phyloP scores from a whole-genome alignment of 2,329 filamentous ascomycete species.

The Aureobasidium musti region DNA sequence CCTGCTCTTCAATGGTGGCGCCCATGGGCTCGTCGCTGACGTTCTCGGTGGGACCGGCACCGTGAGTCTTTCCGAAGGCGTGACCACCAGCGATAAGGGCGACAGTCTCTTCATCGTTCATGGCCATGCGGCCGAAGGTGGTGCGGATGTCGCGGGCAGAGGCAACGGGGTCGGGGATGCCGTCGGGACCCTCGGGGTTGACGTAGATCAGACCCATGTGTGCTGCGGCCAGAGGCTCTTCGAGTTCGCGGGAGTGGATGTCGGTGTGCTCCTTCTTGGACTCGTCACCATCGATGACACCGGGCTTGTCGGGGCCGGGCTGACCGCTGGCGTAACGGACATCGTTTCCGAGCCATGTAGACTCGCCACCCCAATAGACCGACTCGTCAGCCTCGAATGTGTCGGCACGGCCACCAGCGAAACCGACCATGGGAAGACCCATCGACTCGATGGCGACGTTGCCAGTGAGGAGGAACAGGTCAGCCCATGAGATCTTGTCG shows the following conservation, averaged over 20 bases:
- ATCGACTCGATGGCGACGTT: constrained; percentile 77
- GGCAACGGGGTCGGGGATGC: constrained; percentile 67
- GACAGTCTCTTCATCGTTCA: constrained; percentile 81
- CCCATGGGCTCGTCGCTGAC: constrained; percentile 68
- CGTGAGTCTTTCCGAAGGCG: constrained; percentile 79
- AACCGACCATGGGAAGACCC: constrained; percentile 73
- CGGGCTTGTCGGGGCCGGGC: constrained; percentile 49
- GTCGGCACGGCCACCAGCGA: constrained; percentile 70
- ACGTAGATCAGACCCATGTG: constrained; percentile 82
- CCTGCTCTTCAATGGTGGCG: constrained; percentile 65
- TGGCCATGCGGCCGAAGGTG: constrained; percentile 77
- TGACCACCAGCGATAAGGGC: constrained; percentile 78
- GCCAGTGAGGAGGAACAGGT: constrained; percentile 69
- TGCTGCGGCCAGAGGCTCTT: constrained; percentile 66
- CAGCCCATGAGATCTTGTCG: constrained; percentile 79
- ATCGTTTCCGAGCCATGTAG: constrained; percentile 73
- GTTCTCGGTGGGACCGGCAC: constrained; percentile 64
- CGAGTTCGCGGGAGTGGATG: constrained; percentile 62
- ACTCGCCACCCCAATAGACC: constrained; percentile 75
- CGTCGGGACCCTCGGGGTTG: constrained; percentile 77
- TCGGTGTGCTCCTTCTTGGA: constrained; percentile 48
- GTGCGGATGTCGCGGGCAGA: constrained; percentile 71
- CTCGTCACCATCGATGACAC: constrained; percentile 48
- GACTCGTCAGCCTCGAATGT: constrained; percentile 75
- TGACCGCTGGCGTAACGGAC: constrained; percentile 63